phyloP scores from a whole-genome alignment of 2,329 filamentous ascomycete genomes.

The Coleophoma cylindrospora region DNA sequence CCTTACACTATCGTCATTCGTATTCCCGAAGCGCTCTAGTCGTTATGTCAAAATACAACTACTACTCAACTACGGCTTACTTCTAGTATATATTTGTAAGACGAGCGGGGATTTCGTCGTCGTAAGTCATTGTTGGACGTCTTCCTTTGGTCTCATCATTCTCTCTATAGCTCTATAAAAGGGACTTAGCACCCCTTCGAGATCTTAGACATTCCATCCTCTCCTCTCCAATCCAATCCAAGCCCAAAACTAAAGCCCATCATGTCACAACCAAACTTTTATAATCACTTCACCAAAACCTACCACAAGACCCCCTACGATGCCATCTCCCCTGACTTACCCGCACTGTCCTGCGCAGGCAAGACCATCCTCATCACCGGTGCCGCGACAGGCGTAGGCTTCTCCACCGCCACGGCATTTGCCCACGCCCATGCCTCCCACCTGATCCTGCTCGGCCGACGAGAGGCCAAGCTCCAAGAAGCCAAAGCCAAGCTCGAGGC shows the following conservation, averaged over 20 bases:
- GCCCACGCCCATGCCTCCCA: slow-evolving; percentile 19
- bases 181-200: too few relatives aligned
- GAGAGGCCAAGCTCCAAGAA: background rate
- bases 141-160: too few relatives aligned
- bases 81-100: too few relatives aligned
- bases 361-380: slow-evolving; percentile 10
- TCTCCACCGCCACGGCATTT: slow-evolving; percentile 6
- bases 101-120: too few relatives aligned
- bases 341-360: slow-evolving; percentile 3
- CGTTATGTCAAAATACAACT: too few relatives aligned
- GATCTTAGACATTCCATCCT: too few relatives aligned
- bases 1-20: too few relatives aligned
- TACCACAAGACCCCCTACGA: slow-evolving; percentile 23
- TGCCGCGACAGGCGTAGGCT: slow-evolving; percentile 12
- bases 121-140: too few relatives aligned
- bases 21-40: too few relatives aligned
- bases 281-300: slow-evolving; percentile 8
- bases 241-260: background rate
- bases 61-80: too few relatives aligned
- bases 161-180: too few relatives aligned
- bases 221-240: too few relatives aligned
- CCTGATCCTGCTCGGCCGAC: slow-evolving; percentile 22
- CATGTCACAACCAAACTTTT: background rate
- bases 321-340: slow-evolving; percentile 19
- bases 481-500: background rate